Percentiles rank a stretch among this genome's conserved stretches.
Conservation (phyloP, 1,139 yeast species). For the Meyerozyma elateridarum region DNA sequence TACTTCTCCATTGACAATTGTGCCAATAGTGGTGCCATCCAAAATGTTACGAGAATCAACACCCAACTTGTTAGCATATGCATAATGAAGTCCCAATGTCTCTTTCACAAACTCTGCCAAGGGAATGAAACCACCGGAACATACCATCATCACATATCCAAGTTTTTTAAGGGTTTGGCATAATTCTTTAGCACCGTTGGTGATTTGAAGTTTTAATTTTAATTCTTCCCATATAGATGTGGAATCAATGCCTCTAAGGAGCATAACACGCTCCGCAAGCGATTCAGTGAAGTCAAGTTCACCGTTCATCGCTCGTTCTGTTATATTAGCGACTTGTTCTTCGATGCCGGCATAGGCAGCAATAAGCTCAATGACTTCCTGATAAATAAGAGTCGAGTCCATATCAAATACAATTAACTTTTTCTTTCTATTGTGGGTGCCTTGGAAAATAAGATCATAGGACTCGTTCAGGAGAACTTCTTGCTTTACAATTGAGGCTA, state of each 20-base stretch:
- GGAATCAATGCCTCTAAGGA: constrained; percentile 77
- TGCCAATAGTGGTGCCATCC: constrained; percentile 60
- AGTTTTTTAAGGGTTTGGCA: constrained; percentile 54
- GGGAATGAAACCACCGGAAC: constrained; percentile 93
- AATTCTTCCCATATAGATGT: constrained; percentile 74
- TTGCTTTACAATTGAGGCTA: constrained; percentile 8
- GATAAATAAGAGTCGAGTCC: constrained; percentile 96
- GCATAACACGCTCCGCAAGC: constrained; percentile 63
- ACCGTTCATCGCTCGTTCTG: constrained; percentile 96
- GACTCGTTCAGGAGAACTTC: constrained; percentile 4
- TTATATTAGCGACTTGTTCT: constrained; percentile 69
- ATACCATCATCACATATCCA: constrained; percentile 76
- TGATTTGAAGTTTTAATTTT: constrained; percentile 61
- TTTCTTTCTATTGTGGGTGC: constrained; percentile 36
- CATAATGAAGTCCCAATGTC: constrained; percentile 73
- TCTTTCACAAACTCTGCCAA: constrained; percentile 73
- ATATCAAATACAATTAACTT: constrained; percentile 85
- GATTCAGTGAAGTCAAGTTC: constrained; percentile 89
- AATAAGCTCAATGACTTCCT: constrained; percentile 93
- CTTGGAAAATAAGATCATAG: constrained; percentile 36
- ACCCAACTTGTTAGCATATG: constrained; percentile 75
- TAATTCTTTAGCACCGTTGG: constrained; percentile 79
- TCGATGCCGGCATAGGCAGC: constrained; percentile 86
- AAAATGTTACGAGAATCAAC: constrained; percentile 48
- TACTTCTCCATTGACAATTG: constrained; percentile 77